Conservation (phyloP, 305 asterid genomes). For the Lippia alba region DNA sequence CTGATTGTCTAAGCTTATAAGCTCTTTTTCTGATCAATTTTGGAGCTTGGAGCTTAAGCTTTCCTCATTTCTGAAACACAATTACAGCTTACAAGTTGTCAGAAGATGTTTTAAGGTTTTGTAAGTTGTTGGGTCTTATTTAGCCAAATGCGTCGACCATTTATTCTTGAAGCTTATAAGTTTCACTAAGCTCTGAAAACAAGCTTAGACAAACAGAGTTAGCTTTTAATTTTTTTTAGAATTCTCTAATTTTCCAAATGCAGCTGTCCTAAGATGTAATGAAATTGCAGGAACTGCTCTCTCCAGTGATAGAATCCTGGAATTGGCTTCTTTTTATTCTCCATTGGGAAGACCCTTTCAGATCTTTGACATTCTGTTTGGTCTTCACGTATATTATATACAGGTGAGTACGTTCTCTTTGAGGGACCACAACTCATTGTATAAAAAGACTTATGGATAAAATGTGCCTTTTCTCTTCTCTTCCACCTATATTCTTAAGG, state of each 20-base stretch:
- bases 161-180: too few relatives aligned
- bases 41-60: too few relatives aligned
- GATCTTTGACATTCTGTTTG: slow-evolving; percentile 65
- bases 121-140: too few relatives aligned
- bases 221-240: slow-evolving; percentile 23
- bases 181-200: too few relatives aligned
- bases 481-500: slow-evolving; percentile 12
- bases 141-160: too few relatives aligned
- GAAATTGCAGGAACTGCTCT: slow-evolving; percentile 82
- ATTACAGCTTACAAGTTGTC: too few relatives aligned
- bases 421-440: slow-evolving; percentile 21
- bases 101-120: too few relatives aligned
- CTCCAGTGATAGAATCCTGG: slow-evolving; percentile 67
- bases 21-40: too few relatives aligned
- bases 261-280: slow-evolving; percentile 31
- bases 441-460: slow-evolving; percentile 8
- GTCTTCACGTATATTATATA: slow-evolving; percentile 57
- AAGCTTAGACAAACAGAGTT: too few relatives aligned
- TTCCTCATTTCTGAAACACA: too few relatives aligned
- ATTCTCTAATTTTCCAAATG: slow-evolving; percentile 20
- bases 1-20: slow-evolving; percentile 2
- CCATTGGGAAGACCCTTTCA: slow-evolving; percentile 79
- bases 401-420: slow-evolving; percentile 52
- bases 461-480: slow-evolving; percentile 6
- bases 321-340: slow-evolving; percentile 66